Base-by-base conservation (phyloP, 495 filamentous ascomycete genomes). In the Daldinia vernicosa region DNA sequence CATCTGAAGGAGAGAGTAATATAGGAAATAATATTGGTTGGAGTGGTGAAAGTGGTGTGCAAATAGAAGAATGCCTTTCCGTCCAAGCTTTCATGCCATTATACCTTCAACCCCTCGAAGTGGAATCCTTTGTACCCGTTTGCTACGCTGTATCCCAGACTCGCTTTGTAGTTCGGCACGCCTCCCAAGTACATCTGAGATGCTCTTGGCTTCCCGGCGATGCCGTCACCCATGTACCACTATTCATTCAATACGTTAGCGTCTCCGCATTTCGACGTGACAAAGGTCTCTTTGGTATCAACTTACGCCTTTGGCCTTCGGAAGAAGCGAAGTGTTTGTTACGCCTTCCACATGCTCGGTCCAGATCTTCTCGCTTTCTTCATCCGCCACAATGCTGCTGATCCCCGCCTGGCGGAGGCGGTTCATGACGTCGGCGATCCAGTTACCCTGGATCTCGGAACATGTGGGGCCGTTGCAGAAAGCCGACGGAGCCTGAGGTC, bases 391-490 rank as follows among this genome's bases (percentile, higher is more conserved):
- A 56, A 87, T 79, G 24, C 69, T 76, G 26, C 64, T 71, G 19
- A 85, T 2, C 2, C 78, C 79, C 1, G 81, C 61, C 0, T 67
- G 26, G 17, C 75, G 54, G 66, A 87, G 76, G 58, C 79, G 79
- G 5, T 76, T 72, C 28, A 89, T 84, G 6, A 62, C 74, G 3
- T 83, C 79, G 37, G 75, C 80, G 58, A 89, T 86, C 83, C 81
- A 88, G 19, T 83, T 74, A 17, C 80, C 84, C 67, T 89, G 83
- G 39, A 85, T 74, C 66, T 88, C 86, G 27, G 85, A 77, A 22
- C 74, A 80, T 0, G 80, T 80, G 0, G 87, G 87, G 2, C 85
- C 86, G 71, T 88, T 89, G 32, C 76, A 76, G 32, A 88, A 78
- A 0, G 83, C 77, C 3, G 77, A 75, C 24, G 80, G 73, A 24